Conservation (phyloP, 2,329 filamentous ascomycete genomes). For the Ilyonectria robusta region DNA sequence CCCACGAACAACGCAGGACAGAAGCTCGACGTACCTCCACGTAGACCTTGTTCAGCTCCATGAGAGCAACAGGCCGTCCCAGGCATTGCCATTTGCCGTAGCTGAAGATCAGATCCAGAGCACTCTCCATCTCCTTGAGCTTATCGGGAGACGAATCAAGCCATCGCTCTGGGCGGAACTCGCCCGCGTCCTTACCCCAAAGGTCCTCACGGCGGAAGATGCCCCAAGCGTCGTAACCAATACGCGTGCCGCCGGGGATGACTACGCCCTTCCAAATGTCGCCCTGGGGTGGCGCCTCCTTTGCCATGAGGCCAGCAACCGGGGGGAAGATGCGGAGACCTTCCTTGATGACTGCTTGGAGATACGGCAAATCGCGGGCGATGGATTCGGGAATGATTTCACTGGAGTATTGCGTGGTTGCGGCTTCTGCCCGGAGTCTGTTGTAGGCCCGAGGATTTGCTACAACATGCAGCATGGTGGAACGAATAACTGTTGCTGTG, state of each 20-base stretch:
- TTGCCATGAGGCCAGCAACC: constrained; percentile 54
- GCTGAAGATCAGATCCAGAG: constrained; percentile 57
- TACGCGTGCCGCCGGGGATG: constrained; percentile 51
- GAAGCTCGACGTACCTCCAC: constrained; percentile 55
- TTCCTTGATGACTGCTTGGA: constrained; percentile 67
- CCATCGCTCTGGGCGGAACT: constrained; percentile 55
- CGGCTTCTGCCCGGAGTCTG: constrained; percentile 57
- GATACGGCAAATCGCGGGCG: constrained; percentile 57
- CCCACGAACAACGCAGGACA: accelerated
- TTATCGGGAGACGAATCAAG: constrained; percentile 53
- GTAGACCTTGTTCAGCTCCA: constrained; percentile 57
- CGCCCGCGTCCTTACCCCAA: constrained; percentile 53
- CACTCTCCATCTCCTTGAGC: constrained; percentile 52
- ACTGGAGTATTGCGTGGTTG: constrained; percentile 30
- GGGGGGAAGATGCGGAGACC: constrained; percentile 57
- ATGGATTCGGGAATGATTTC: constrained; percentile 51
- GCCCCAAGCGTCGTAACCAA: constrained; percentile 54
- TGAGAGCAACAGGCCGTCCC: constrained; percentile 55
- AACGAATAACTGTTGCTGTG: constrained; percentile 68
- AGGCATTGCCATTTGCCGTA: constrained; percentile 57
- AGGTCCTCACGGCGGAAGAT: constrained; percentile 52
- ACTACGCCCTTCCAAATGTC: constrained; percentile 51
- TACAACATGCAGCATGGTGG: constrained; percentile 66
- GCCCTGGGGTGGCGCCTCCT: constrained; percentile 50
- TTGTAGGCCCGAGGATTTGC: constrained; percentile 62